These are phyloP conservation scores for Lophium mytilinum DNA, from an alignment of 495 filamentous ascomycete species.

Conservation along the genomic window DNA sequence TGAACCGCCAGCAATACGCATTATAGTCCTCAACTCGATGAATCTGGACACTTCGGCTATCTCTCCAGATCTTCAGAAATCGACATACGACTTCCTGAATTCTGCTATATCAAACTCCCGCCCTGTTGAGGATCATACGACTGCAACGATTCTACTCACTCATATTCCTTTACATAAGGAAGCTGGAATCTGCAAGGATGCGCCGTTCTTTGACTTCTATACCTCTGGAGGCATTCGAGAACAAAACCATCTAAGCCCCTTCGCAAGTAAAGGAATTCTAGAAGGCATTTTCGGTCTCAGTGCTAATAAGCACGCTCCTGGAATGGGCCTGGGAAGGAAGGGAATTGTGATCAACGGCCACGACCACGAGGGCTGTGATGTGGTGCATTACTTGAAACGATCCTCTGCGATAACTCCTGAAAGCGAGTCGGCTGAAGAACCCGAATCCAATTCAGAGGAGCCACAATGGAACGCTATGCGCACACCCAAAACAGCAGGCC, in stretches of 20 bases:
- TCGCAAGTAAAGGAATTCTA: conserved; percentile 59
- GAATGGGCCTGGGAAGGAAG: conserved; percentile 52
- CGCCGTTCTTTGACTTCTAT: conserved; percentile 67
- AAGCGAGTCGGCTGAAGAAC: conserved; percentile 18
- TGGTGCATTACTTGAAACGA: conserved; percentile 64
- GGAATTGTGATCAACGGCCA: conserved; percentile 84
- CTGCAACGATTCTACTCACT: conserved; percentile 76
- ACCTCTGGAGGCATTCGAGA: conserved; percentile 68
- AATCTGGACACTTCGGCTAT: conserved; percentile 79
- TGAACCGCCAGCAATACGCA: conserved; percentile 47
- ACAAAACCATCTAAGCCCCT: conserved; percentile 79
- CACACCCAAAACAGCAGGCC: conserved; percentile 34
- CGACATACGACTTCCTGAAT: conserved; percentile 73
- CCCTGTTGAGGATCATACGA: conserved; percentile 56
- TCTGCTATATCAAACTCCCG: conserved; percentile 55
- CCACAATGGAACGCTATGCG: conserved; percentile 40
- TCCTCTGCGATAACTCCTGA: conserved; percentile 5
- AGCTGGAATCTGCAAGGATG: conserved; percentile 74
- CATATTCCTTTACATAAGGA: conserved; percentile 86
- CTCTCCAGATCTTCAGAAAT: conserved; percentile 53
- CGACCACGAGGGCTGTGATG: conserved; percentile 90
- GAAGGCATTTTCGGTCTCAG: conserved; percentile 74
- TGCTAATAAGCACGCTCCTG: conserved; percentile 45
- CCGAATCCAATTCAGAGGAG: conserved; percentile 2
- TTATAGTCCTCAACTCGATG: conserved; percentile 83